Evolutionary conservation across 2,329 filamentous ascomycete species (phyloP), one percentile per base, ranked within the genome.

Genomic region (Sarocladium oryzae): DNA sequence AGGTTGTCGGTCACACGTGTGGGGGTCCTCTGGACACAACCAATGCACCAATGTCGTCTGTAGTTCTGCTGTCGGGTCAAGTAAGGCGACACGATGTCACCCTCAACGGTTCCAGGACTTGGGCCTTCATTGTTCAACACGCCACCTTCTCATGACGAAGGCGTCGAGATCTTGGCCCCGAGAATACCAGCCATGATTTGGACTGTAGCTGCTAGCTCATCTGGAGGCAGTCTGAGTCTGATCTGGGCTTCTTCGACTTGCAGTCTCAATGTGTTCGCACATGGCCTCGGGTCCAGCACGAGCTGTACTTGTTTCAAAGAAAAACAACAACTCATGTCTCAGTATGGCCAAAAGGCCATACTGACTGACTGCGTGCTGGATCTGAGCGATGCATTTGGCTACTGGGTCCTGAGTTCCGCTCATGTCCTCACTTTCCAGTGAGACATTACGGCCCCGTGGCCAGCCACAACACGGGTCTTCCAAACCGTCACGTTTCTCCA

Each of bases 361-460:
- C 16, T 40, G 35, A 16, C 37, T 16, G 16, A 43, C 6, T 15
- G n/a, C 13, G 40, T 43, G 40, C 40, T 43, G 40, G 40, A 43
- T 43, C 40, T 43, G n/a, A 43, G 40, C 40, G 20, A 28, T 18
- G n/a, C 40, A 20, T 43, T 43, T 43, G 40, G 23, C 40, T 43
- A 28, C 40, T 24, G 40, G 40, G 40, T n/a, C 16, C 21, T 4
- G 21, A 21, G 13, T n/a, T n/a, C 13, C 30, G 15, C 35, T 16
- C n/a, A 10, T 37, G n/a, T 8, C 35, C n/a, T 43, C 40, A 26
- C n/a, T 43, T 18, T 37, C 30, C 40, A 13, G 43, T 48, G 43
- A 48, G 43, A 48, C 43, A 48, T 32, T 48, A 16, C 26, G 43
- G 28, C 33, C 43, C 43, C 43, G 28, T 48, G 43, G 43, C 15